A percentile compares a stretch with the other conserved stretches of the same genome.
Evolutionary conservation across 2,329 filamentous ascomycete genomes (phyloP).

Genomic region (Arthrobotrys pseudoclavata): DNA sequence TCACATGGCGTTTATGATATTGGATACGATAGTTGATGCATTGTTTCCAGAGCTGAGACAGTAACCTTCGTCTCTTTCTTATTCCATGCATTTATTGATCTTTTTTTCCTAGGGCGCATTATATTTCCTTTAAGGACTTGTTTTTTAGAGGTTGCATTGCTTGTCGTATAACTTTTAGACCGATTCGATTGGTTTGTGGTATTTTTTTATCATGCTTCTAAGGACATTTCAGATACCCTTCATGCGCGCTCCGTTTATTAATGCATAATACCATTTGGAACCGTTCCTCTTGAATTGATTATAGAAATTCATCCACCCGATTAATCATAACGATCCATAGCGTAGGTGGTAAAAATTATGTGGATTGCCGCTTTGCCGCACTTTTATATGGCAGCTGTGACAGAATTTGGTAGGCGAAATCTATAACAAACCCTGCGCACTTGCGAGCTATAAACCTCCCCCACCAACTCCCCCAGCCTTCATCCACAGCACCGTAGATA

Average conservation of each 20-base stretch:
- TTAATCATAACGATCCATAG: conserved; percentile 6
- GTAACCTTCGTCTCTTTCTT: conserved; percentile 7
- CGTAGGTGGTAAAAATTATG: neutral
- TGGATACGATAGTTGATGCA: conserved; percentile 51
- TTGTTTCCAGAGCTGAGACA: conserved; percentile 51
- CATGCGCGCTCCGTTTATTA: conserved; percentile 21
- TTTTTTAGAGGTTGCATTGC: conserved; percentile 61
- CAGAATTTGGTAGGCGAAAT: conserved; percentile 33
- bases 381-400: neutral
- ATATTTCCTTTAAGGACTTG: neutral
- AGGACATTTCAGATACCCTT: conserved; percentile 39
- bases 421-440: conserved; percentile 30
- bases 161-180: conserved; percentile 60
- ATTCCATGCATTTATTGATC: neutral
- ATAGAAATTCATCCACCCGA: neutral
- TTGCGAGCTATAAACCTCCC: neutral
- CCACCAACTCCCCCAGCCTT: conserved; percentile 12
- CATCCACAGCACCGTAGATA: neutral
- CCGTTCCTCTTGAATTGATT: neutral
- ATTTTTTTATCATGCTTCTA: neutral
- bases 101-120: conserved; percentile 48
- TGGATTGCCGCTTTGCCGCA: conserved; percentile 14
- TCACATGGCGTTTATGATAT: conserved; percentile 65
- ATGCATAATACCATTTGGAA: neutral
- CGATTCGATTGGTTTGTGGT: conserved; percentile 32